Percentiles rank a stretch among this genome's conserved stretches.
Conservation (phyloP, 495 filamentous ascomycete species). For the Penicillium malachiteum region DNA sequence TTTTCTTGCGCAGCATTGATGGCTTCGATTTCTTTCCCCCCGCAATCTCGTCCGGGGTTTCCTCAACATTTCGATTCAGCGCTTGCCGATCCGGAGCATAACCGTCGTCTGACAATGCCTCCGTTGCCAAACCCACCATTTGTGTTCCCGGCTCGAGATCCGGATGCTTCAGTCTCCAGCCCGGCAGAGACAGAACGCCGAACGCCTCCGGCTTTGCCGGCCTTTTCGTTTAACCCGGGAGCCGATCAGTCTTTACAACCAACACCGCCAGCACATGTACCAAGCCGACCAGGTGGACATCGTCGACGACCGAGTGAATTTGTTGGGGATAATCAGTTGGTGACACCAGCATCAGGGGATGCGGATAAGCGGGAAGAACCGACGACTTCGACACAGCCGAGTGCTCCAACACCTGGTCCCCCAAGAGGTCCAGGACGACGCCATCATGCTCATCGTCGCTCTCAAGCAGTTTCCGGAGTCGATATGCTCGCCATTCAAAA, state of each 20-base stretch:
- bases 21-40: slow-evolving; percentile 46
- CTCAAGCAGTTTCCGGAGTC: slow-evolving; percentile 81
- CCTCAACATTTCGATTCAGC: slow-evolving; percentile 34
- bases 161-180: slow-evolving; percentile 16
- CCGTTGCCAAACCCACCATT: slow-evolving; percentile 71
- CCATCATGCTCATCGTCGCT: slow-evolving; percentile 81
- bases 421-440: slow-evolving; percentile 53
- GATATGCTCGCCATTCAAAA: slow-evolving; percentile 75
- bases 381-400: slow-evolving; percentile 43
- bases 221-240: slow-evolving; percentile 66
- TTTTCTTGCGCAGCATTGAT: slow-evolving; percentile 29
- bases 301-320: slow-evolving; percentile 75
- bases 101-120: slow-evolving; percentile 35
- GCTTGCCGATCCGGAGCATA: slow-evolving; percentile 17
- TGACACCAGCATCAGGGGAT: slow-evolving; percentile 56
- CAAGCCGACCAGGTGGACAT: slow-evolving; percentile 50
- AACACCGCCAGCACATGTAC: slow-evolving; percentile 28
- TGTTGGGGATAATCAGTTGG: slow-evolving; percentile 68
- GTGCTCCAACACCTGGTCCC: slow-evolving; percentile 47
- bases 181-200: slow-evolving; percentile 13
- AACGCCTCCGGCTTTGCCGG: slow-evolving; percentile 51
- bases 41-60: slow-evolving; percentile 34
- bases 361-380: slow-evolving; percentile 64
- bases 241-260: slow-evolving; percentile 27
- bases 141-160: slow-evolving; percentile 60